A percentile compares a stretch with the other conserved stretches of the same genome.
These are phyloP conservation scores for Beverwykella pulmonaria DNA, from an alignment of 495 filamentous ascomycete species.

Conservation along the genomic window DNA sequence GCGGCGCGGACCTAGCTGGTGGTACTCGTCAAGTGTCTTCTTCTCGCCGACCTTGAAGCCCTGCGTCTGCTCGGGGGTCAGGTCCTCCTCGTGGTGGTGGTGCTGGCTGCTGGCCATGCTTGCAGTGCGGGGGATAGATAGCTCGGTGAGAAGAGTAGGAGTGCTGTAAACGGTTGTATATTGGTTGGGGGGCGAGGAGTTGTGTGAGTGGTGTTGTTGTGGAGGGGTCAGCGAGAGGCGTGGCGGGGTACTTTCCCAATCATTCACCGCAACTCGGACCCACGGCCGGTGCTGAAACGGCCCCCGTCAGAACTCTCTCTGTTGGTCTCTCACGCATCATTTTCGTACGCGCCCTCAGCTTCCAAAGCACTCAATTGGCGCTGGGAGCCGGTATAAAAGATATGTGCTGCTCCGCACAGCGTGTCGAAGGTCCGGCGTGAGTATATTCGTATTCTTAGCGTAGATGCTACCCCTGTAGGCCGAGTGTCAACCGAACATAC, in stretches of 20 bases:
- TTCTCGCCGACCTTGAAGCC: slow-evolving; percentile 98
- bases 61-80: slow-evolving; percentile 80
- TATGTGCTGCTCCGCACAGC: too few species aligned
- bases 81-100: slow-evolving; percentile 71
- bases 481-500: background rate
- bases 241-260: slow-evolving; percentile 1
- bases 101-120: slow-evolving; percentile 64
- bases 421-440: background rate
- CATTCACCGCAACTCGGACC: slow-evolving; percentile 4
- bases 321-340: background rate
- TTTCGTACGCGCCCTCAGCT: background rate
- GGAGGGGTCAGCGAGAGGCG: background rate
- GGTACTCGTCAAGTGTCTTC: slow-evolving; percentile 92
- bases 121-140: slow-evolving; percentile 32
- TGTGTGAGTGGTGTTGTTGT: background rate
- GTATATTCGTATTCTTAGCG: background rate
- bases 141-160: slow-evolving; percentile 13
- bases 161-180: background rate
- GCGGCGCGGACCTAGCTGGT: slow-evolving; percentile 74
- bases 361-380: background rate
- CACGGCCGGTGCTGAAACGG: background rate
- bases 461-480: background rate
- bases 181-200: background rate
- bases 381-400: background rate
- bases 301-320: background rate